Evolutionary conservation across 257 asterid species (phyloP), one percentile per base, ranked within the genome.

Genomic region (Solanum bulbocastanum): DNA sequence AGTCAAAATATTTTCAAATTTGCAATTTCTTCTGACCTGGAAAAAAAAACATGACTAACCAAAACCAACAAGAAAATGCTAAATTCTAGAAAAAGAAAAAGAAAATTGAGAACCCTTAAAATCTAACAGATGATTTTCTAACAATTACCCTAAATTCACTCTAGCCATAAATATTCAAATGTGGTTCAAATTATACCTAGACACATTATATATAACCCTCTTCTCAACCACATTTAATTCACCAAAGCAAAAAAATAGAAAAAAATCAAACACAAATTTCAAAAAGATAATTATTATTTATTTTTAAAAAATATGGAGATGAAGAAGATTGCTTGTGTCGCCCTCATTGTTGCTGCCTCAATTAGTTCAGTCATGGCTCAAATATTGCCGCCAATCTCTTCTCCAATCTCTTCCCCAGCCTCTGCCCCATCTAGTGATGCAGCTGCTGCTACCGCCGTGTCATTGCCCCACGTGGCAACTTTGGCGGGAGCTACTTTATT

Each of bases 271-370:
- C 25, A 81, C 5, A 44, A 78, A 44, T 25, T 37, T 39, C 1
- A 75, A 23, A 75, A 7, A 78, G 0, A 44, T 16, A 81, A 5
- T 25, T 1, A 12, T 3, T 27, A 12, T 30, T 32, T 23, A 9
- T 27, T 46, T n/a, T 13, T 0, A 0, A 1, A 35, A 22, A 44
- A 33, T 23, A 90, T 89, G 93, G 91, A 91, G 89, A 91, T 91
- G 92, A 91, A 90, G 91, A 91, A 91, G 91, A 90, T 90, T 83
- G 85, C 89, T 85, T 88, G 88, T 87, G 90, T 84, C 6, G 81
- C 71, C 87, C 87, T 91, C 12, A 78, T 87, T 10, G 91, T 72
- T 10, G 90, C 93, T 36, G 91, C 91, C 89, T 90, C 92, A 90
- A 62, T 90, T 85, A 90, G 88, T 74, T 90, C 89, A 46, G 91